Evolutionary conservation across 495 filamentous ascomycete species (phyloP).

Genomic region (Talaromyces ruber): DNA sequence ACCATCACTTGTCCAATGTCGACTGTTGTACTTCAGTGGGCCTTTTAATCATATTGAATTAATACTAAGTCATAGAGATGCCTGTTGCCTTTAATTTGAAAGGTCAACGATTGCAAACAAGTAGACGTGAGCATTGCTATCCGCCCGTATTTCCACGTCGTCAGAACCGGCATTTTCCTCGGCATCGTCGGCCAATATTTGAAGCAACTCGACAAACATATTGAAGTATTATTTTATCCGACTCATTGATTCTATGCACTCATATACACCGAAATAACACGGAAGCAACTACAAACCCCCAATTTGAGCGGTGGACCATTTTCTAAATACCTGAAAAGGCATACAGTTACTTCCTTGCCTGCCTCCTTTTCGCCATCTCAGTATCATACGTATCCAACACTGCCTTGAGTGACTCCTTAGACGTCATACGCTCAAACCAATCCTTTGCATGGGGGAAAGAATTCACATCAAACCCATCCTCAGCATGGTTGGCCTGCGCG

Average conservation of each 20-base stretch:
- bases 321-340: neutral
- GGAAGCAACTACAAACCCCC: too few relatives aligned
- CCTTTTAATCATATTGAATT: neutral
- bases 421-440: slow-evolving; percentile 19
- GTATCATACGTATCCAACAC: neutral
- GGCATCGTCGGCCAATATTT: neutral
- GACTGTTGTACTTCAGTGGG: neutral
- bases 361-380: neutral
- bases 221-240: neutral
- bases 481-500: neutral
- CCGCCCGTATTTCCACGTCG: too few relatives aligned
- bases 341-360: neutral
- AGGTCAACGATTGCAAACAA: neutral
- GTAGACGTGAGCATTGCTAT: too few relatives aligned
- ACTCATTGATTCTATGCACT: neutral
- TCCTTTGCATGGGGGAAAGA: slow-evolving; percentile 17
- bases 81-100: neutral
- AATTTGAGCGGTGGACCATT: neutral
- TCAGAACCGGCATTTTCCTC: neutral
- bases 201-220: neutral
- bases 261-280: neutral
- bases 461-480: slow-evolving; percentile 12
- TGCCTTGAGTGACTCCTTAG: slow-evolving; percentile 11
- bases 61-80: neutral
- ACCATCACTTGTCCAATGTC: neutral